Evolutionary conservation across 2,329 filamentous ascomycete genomes (phyloP).

Genomic region (Venturia aucupariae): DNA sequence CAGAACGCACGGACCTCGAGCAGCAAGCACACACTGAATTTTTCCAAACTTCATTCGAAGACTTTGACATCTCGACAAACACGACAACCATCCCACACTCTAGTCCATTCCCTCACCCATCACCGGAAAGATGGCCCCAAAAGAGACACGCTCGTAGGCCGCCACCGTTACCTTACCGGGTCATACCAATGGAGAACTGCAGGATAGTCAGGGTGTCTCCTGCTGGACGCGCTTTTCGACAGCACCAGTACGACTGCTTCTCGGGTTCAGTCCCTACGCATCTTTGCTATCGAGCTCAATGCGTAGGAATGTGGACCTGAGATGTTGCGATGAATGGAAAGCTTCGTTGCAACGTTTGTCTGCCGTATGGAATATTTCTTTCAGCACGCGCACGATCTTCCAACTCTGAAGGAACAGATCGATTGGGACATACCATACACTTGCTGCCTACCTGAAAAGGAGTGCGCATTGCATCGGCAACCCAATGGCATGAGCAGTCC

Average conservation of each 20-base stretch:
- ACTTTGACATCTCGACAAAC: not conserved
- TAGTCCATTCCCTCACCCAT: not conserved
- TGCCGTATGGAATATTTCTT: conserved; percentile 37
- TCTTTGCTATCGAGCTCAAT: conserved; percentile 36
- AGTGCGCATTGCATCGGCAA: not conserved
- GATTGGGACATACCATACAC: not conserved
- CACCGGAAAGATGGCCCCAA: conserved; percentile 12
- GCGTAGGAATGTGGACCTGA: conserved; percentile 53
- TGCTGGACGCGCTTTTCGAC: conserved; percentile 52
- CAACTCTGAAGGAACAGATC: not conserved
- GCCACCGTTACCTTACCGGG: not conserved
- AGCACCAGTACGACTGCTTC: conserved; percentile 72
- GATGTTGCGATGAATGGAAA: conserved; percentile 68
- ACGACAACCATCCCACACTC: conserved; percentile 6
- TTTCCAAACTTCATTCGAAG: not conserved
- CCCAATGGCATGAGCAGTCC: conserved; percentile 1
- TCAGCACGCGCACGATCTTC: not conserved
- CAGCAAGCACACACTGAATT: not conserved
- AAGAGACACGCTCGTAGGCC: conserved; percentile 11
- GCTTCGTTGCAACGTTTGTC: conserved; percentile 69
- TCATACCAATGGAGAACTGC: conserved; percentile 39
- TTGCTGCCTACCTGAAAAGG: conserved; percentile 2
- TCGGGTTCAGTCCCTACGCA: conserved; percentile 49
- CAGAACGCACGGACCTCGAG: not conserved
- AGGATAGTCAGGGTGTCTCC: conserved; percentile 62